phyloP scores from a whole-genome alignment of 345 rosid species.

The Sisymbrium altissimum region DNA sequence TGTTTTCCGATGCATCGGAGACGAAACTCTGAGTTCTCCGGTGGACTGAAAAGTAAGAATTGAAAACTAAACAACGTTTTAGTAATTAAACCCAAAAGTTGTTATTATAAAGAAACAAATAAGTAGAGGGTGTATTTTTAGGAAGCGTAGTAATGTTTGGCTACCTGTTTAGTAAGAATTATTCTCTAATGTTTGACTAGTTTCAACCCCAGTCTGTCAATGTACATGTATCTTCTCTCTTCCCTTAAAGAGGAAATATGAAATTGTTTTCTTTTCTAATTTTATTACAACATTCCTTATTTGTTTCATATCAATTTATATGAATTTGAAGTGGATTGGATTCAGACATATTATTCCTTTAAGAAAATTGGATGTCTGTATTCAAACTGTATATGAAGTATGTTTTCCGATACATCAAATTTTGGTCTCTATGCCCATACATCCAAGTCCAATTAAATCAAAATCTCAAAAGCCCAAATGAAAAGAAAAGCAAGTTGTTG shows the following conservation, averaged over 20 bases:
- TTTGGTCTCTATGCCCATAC: neutral
- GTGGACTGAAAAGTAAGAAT: neutral
- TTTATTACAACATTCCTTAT: neutral
- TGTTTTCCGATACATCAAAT: too few relatives aligned
- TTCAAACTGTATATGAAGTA: neutral
- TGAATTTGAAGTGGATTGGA: neutral
- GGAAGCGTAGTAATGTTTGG: neutral
- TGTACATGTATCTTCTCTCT: neutral
- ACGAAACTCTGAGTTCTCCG: conserved; percentile 3
- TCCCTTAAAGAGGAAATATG: neutral
- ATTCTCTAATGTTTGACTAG: neutral
- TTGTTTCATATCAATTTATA: neutral
- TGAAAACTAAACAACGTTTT: neutral
- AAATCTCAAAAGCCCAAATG: neutral
- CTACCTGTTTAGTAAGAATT: neutral
- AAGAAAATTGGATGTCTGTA: neutral
- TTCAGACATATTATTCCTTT: neutral
- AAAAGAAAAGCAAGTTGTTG: neutral
- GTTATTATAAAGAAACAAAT: too few relatives aligned
- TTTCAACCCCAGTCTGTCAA: neutral
- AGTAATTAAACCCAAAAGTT: too few relatives aligned
- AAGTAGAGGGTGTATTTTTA: neutral
- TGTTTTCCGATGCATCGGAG: conserved; percentile 30
- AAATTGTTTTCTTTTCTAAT: neutral
- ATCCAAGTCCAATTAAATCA: neutral